Percentiles rank a stretch among this genome's conserved stretches.
phyloP scores from a whole-genome alignment of 345 rosid species.

The Rhodamnia rubescens region DNA sequence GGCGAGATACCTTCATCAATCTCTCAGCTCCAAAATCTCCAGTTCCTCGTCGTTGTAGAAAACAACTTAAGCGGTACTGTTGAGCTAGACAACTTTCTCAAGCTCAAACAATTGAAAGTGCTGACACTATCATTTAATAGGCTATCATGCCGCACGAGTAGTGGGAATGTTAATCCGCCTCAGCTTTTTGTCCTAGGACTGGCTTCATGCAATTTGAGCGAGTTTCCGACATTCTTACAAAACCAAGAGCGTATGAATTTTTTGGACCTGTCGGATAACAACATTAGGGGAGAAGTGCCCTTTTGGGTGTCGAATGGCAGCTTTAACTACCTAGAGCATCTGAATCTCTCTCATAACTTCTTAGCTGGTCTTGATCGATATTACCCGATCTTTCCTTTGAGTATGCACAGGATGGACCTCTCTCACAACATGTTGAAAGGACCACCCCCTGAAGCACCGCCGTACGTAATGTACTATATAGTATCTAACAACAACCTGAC shows the following conservation, averaged over 20 bases:
- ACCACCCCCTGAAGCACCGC: neutral
- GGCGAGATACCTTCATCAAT: neutral
- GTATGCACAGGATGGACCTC: neutral
- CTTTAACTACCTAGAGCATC: neutral
- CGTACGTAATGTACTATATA: neutral
- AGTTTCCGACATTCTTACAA: neutral
- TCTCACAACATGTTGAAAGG: neutral
- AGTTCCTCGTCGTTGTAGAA: fast-evolving
- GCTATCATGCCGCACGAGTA: neutral
- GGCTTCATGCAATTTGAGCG: neutral
- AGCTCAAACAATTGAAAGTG: fast-evolving
- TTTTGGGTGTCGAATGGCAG: neutral
- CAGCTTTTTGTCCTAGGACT: neutral
- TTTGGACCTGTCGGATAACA: neutral
- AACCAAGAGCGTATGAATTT: neutral
- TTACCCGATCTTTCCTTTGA: fast-evolving
- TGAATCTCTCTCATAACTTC: neutral
- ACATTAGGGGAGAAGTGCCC: neutral
- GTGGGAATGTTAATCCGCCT: neutral
- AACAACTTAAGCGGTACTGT: neutral
- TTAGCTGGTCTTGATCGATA: neutral
- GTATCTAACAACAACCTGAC: neutral
- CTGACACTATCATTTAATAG: neutral
- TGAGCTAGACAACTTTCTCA: neutral
- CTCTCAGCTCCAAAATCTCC: neutral